phyloP scores from a whole-genome alignment of 2,329 filamentous ascomycete species.

The Paraphaeosphaeria minitans region DNA sequence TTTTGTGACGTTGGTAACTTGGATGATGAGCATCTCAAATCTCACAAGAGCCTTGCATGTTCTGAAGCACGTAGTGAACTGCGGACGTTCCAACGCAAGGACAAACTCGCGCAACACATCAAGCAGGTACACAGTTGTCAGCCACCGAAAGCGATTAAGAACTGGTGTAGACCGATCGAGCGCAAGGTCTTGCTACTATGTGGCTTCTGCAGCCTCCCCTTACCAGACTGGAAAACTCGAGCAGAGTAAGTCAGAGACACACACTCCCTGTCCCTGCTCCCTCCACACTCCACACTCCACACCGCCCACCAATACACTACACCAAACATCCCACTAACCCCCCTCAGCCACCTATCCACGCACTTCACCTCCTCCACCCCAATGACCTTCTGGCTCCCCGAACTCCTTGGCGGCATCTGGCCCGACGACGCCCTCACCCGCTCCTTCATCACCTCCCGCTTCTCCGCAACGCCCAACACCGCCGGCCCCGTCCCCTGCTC shows the following conservation, averaged over 20 bases:
- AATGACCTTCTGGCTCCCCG: conserved; percentile 26
- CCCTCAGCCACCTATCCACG: conserved; percentile 16
- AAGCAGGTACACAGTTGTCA: conserved; percentile 52
- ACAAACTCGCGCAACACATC: conserved; percentile 57
- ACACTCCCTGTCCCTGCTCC: no score
- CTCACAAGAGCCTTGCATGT: conserved; percentile 59
- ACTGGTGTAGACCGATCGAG: conserved; percentile 25
- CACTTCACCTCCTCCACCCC: conserved; percentile 21
- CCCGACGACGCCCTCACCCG: background rate
- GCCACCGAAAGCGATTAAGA: conserved; percentile 49
- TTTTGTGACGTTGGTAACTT: conserved; percentile 54
- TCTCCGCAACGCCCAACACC: background rate
- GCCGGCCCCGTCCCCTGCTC: conserved; percentile 7
- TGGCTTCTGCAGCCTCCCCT: conserved; percentile 22
- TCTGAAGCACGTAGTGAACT: conserved; percentile 60
- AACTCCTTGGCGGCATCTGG: conserved; percentile 20
- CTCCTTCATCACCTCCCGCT: background rate
- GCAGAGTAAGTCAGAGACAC: conserved; percentile 22
- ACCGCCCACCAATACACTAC: no score
- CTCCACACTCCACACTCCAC: no score
- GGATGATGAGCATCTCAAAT: conserved; percentile 52
- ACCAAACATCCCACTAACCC: background rate
- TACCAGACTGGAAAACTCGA: conserved; percentile 21
- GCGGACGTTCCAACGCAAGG: conserved; percentile 57
- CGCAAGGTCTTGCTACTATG: conserved; percentile 21